Evolutionary conservation across 164 flowering plant species (phyloP), one percentile per base, ranked within the genome.

Genomic region (Euptelea pleiosperma): DNA sequence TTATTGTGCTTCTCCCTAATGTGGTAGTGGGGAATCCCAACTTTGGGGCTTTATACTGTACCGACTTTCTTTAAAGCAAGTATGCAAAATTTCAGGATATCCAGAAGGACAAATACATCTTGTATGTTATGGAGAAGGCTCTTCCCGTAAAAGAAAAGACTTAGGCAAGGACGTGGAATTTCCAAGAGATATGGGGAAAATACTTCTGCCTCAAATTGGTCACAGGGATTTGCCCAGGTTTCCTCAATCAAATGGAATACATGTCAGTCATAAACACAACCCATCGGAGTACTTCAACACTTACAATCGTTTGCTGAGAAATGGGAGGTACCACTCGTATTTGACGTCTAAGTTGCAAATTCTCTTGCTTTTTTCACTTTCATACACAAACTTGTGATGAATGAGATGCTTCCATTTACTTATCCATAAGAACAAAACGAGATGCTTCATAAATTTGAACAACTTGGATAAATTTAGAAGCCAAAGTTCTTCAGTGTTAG

Each of bases 261-360:
- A 48, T 57, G 55, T 31, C 25, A 59, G 51, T 29, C 49, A 53
- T 24, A 58, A 70, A 52, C 60, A 67, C 31, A 65, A 64, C 60
- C 44, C 63, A 33, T 55, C 72, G 21, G 70, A 77, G 54, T 66
- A 67, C 60, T 48, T 70, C 9, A 70, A 69, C 46, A 62, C 64
- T 56, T 91, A 91, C 76, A 68, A 76, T 57, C 77, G 66, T 55
- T 74, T 79, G 37, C 69, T 88, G 46, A 82, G 79, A 70, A 74
- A 64, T 28, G 89, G 89, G 42, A 88, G 96, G 98, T 88, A 73
- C 71, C 55, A 42, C 53, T 50, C 31, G 15, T 39, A 28, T 43
- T 58, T 18, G 3, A 19, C 18, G 2, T 46, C 47, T 19, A 33
- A 5, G 31, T 43, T 44, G 14, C 42, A 41, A 31, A 28, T 36